Evolutionary conservation across 2,329 filamentous ascomycete species (phyloP).

Genomic region (Pseudonectria foliicola): DNA sequence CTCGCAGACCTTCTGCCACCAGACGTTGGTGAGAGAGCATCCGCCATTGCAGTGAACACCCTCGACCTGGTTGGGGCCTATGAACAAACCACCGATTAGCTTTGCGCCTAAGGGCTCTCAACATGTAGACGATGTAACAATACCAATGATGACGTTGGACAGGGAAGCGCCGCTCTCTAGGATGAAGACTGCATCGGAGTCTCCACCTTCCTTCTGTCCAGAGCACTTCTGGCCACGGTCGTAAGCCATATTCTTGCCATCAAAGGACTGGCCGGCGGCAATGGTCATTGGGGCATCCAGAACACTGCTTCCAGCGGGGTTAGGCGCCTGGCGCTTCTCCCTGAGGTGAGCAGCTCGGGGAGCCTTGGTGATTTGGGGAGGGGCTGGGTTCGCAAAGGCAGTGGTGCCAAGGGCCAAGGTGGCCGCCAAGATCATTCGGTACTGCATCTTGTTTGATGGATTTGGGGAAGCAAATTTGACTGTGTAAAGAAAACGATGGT

Average conservation of each 20-base stretch:
- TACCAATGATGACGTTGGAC: constrained; percentile 40
- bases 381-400: constrained; percentile 15
- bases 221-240: constrained; percentile 22
- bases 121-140: background rate
- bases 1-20: constrained; percentile 42
- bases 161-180: constrained; percentile 35
- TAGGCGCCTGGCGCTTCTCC: constrained; percentile 13
- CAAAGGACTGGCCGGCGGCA: constrained; percentile 21
- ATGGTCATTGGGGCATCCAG: constrained; percentile 19
- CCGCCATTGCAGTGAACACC: constrained; percentile 39
- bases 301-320: constrained; percentile 13
- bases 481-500: background rate
- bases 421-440: constrained; percentile 20
- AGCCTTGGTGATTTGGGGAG: constrained; percentile 14
- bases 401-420: constrained; percentile 16
- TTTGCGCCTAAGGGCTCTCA: too few species aligned
- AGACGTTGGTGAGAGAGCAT: constrained; percentile 38
- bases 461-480: background rate
- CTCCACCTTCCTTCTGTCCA: constrained; percentile 20
- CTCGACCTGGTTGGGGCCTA: constrained; percentile 33
- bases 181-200: constrained; percentile 36
- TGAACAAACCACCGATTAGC: too few species aligned
- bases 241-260: constrained; percentile 21
- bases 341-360: constrained; percentile 5
- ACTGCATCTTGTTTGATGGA: constrained; percentile 17